Base-by-base conservation (phyloP, 2,329 filamentous ascomycete species). In the Fusarium veterinarium region DNA sequence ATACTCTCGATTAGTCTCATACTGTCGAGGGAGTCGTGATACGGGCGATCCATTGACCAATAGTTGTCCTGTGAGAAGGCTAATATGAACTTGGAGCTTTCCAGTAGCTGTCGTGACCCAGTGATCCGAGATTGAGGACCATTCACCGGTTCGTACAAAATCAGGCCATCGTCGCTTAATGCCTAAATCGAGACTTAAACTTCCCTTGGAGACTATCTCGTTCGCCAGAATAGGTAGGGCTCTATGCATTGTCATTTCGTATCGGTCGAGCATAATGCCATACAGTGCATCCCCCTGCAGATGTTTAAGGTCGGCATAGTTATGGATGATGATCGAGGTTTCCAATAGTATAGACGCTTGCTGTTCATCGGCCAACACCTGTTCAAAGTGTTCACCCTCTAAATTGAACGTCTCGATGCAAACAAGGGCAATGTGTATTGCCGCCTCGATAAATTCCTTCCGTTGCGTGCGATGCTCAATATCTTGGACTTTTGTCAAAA, bases 381-480 rank as follows among this genome's bases (percentile, higher is more conserved):
- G 2, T 1, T 10, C 1, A 30, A 77, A 23, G 19, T 56, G 38
- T 0, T 16, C 12, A 6, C 62, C 38, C 2, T 74, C 60, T 4
- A 72, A 45, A 3, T 76, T 60, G n/a, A 74, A 77, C 0, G 75
- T 69, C 3, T 69, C 69, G 1, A 45, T 19, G 17, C 69, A 77
- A 6, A 73, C 63, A 6, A 74, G 42, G 1, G 67, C 66, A 49
- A 71, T 48, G 2, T 44, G 44, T 3, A 73, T 48, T 5, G 40
- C 61, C 0, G 61, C 71, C 14, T 67, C 40, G 1, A 53, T 13
- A 10, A 76, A 61, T 6, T 74, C 66, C 4, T 10, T 35, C 13
- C 73, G 35, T 7, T 77, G 69, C 2, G 10, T 10, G 1, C 64
- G 46, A 20, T 76, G 48, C 0, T n/a, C 38, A 1, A 61, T 64